Base-by-base conservation (phyloP, 2,329 filamentous ascomycete species). In the Botrytis fabae region DNA sequence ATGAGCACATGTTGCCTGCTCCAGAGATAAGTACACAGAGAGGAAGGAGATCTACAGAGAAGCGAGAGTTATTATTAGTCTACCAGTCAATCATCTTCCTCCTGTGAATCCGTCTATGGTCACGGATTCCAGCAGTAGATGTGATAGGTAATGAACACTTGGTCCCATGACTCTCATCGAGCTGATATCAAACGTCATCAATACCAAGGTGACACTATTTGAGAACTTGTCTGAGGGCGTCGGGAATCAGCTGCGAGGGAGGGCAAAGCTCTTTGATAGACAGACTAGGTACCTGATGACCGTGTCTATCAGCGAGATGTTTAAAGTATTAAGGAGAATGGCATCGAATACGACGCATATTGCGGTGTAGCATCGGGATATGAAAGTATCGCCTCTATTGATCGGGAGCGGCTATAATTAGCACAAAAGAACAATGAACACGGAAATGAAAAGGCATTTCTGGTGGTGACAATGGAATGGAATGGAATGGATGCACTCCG, bases 141-240 rank as follows among this genome's bases (percentile, higher is more conserved):
- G 18, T 32, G 16, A 28, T 57, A 57, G 51, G 51, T 32, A 28
- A 57, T 28, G n/a, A 28, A 18, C 14, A 57, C n/a, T 32, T 32
- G 51, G 51, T 57, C 51, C 51, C 51, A 57, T 57, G 51, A 28
- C 51, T 18, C 28, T 57, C 14, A 57, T 57, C 51, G 51, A 57
- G 51, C 51, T 57, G 51, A 57, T 57, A 57, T 57, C 51, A 28
- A 28, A 57, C 51, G 51, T 57, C 51, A 57, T 57, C 51, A 57
- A 57, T 57, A 54, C 48, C 48, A 54, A 54, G 48, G 25, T 54
- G 28, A 57, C 51, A 28, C 51, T 57, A 57, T 28, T 57, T 28
- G 51, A 18, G 51, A 3, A 57, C 51, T 57, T 57, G 51, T 57
- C 51, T 57, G 18, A 57, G 51, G n/a, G 51, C 51, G n/a, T 28